Conservation (phyloP, 768 basidiomycete species). For the Hygrophoropsis aurantiaca region DNA sequence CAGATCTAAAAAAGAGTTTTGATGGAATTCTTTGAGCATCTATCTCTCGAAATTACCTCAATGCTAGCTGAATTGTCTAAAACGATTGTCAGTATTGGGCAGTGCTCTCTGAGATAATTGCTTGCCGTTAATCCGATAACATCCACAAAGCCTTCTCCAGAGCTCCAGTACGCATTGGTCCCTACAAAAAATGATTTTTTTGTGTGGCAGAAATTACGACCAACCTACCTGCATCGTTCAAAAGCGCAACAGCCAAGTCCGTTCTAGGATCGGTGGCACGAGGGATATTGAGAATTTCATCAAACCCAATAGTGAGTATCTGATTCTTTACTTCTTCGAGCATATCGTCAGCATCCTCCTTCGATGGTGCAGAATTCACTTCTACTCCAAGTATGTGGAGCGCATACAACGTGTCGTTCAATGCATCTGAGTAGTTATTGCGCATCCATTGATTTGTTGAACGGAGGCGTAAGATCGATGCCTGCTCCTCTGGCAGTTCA, state of each 20-base stretch:
- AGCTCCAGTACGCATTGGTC: slow-evolving; percentile 72
- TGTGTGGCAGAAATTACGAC: background rate
- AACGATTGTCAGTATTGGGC: background rate
- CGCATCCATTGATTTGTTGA: slow-evolving; percentile 66
- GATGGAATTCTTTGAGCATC: background rate
- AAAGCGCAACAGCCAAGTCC: slow-evolving; percentile 62
- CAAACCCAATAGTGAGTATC: slow-evolving; percentile 68
- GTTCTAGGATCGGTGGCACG: slow-evolving; percentile 57
- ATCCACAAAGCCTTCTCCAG: slow-evolving; percentile 53
- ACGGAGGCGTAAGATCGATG: slow-evolving; percentile 54
- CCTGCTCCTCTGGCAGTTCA: slow-evolving; percentile 53
- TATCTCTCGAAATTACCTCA: slow-evolving; percentile 42
- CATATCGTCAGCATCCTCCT: slow-evolving; percentile 57
- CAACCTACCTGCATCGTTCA: slow-evolving; percentile 65
- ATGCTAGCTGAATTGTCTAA: slow-evolving; percentile 63
- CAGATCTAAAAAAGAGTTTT: slow-evolving; percentile 42
- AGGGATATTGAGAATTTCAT: slow-evolving; percentile 63
- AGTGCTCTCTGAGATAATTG: background rate
- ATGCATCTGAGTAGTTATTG: slow-evolving; percentile 53
- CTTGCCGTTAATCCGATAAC: slow-evolving; percentile 66
- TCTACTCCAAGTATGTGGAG: slow-evolving; percentile 64
- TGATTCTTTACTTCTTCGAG: slow-evolving; percentile 72
- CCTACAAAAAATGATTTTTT: slow-evolving; percentile 33
- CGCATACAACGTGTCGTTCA: slow-evolving; percentile 58
- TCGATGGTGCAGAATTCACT: slow-evolving; percentile 51